Evolutionary conservation across 495 filamentous ascomycete genomes (phyloP).

Genomic region (Polyplosphaeria fusca): DNA sequence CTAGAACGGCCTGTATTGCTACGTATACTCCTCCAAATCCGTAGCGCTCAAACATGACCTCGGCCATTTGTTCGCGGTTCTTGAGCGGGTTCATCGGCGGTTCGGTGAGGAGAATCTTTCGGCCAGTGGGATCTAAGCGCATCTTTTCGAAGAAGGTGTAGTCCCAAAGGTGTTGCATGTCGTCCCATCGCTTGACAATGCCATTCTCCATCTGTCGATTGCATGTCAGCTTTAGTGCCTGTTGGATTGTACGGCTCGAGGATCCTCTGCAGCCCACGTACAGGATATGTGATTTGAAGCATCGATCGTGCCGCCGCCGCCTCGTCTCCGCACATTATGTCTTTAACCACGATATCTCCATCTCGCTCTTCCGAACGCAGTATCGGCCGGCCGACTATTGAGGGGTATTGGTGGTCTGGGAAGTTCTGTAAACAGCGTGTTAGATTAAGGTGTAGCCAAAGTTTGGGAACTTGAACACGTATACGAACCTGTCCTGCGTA

Average conservation of each 20-base stretch:
- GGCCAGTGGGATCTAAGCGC: constrained; percentile 81
- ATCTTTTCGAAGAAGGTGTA: constrained; percentile 98
- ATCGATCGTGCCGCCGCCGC: constrained; percentile 91
- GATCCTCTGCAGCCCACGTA: constrained; percentile 43
- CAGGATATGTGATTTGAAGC: constrained; percentile 95
- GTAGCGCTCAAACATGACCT: constrained; percentile 98
- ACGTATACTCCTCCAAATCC: constrained; percentile 96
- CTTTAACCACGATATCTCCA: constrained; percentile 81
- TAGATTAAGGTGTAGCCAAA: neutral
- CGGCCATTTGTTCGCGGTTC: constrained; percentile 95
- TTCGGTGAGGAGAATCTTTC: constrained; percentile 98
- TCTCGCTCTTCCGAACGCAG: constrained; percentile 87
- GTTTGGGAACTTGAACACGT: neutral
- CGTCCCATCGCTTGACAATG: constrained; percentile 98
- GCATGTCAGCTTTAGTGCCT: constrained; percentile 28
- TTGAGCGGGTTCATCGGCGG: constrained; percentile 95
- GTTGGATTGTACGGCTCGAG: constrained; percentile 11
- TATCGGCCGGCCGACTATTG: constrained; percentile 97
- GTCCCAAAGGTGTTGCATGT: constrained; percentile 99
- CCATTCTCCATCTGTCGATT: constrained; percentile 88
- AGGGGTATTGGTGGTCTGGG: constrained; percentile 96
- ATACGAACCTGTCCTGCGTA: constrained; percentile 77
- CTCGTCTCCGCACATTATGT: constrained; percentile 99
- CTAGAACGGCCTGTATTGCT: constrained; percentile 95
- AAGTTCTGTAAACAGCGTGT: constrained; percentile 86